Evolutionary conservation across 2,329 filamentous ascomycete species (phyloP).

Genomic region (Pseudogymnoascus sp.): DNA sequence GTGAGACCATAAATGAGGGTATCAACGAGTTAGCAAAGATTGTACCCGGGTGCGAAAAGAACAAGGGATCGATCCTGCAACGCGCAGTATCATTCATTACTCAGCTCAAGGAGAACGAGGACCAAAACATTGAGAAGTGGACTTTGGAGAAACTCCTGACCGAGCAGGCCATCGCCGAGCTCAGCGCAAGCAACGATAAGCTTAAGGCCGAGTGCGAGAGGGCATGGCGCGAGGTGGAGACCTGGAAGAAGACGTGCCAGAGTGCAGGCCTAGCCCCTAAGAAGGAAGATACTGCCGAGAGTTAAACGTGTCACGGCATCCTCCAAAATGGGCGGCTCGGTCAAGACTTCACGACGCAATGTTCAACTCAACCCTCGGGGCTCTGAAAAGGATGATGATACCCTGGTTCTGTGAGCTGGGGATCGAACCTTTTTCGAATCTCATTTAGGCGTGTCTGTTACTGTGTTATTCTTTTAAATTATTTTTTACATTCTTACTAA

Average conservation of each 20-base stretch:
- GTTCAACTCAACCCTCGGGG: constrained; percentile 5
- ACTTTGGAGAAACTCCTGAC: constrained; percentile 83
- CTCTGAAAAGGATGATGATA: constrained; percentile 7
- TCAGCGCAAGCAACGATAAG: constrained; percentile 80
- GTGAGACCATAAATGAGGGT: constrained; percentile 97
- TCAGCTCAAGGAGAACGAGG: constrained; percentile 88
- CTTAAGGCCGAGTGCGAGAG: constrained; percentile 73
- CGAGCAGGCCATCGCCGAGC: constrained; percentile 80
- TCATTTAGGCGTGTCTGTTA: constrained; percentile 2
- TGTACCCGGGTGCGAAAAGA: constrained; percentile 95
- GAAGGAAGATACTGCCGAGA: constrained; percentile 31
- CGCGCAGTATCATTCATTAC: constrained; percentile 91
- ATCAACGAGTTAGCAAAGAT: constrained; percentile 98
- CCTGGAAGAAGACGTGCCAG: constrained; percentile 65
- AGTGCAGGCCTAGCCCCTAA: constrained; percentile 47
- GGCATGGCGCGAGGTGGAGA: constrained; percentile 68
- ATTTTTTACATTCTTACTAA: constrained; percentile 5
- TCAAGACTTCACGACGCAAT: constrained; percentile 7
- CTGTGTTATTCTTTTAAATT: constrained; percentile 6
- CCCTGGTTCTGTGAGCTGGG: background rate
- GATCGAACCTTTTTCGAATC: background rate
- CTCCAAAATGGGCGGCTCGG: constrained; percentile 19
- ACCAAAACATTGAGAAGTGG: constrained; percentile 91
- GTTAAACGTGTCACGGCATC: constrained; percentile 17
- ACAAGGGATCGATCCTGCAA: constrained; percentile 93